A percentile compares a stretch with the other conserved stretches of the same genome.
phyloP scores from a whole-genome alignment of 148 eudicot species.

The Pharnaceum exiguum region DNA sequence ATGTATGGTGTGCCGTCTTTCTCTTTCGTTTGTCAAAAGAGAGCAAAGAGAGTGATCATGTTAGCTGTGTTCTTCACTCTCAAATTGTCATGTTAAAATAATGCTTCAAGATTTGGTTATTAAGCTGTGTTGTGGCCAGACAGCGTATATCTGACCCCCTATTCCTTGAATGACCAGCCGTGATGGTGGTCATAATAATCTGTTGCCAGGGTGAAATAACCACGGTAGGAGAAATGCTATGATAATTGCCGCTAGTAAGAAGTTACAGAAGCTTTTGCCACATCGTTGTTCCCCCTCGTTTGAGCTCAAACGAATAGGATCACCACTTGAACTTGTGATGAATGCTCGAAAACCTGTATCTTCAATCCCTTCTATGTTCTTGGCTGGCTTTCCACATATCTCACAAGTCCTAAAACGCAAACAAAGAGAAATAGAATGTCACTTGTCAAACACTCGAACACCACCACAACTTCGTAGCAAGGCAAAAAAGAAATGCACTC shows the following conservation, averaged over 20 bases:
- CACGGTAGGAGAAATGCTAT: conserved; percentile 35
- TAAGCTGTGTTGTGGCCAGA: no score
- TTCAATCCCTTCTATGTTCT: conserved; percentile 33
- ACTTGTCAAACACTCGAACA: no score
- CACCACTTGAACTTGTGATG: conserved; percentile 4
- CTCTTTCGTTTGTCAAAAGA: no score
- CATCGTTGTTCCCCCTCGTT: neutral
- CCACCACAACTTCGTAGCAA: no score
- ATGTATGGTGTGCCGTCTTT: no score
- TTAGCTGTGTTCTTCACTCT: no score
- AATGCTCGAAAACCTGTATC: conserved; percentile 14
- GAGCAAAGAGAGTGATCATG: no score
- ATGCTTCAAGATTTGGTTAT: no score
- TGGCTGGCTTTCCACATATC: conserved; percentile 42
- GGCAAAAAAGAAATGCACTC: no score
- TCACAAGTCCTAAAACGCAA: conserved; percentile 41
- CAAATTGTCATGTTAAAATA: no score
- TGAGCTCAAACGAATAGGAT: neutral
- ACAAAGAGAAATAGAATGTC: neutral
- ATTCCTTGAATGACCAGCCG: no score
- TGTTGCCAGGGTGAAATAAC: conserved; percentile 25
- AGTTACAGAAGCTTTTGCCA: conserved; percentile 23
- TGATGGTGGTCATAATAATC: neutral
- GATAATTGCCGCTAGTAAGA: conserved; percentile 27
- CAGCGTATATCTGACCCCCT: no score